Conservation (phyloP, 2,329 filamentous ascomycete genomes). For the Colletotrichum liriopes region DNA sequence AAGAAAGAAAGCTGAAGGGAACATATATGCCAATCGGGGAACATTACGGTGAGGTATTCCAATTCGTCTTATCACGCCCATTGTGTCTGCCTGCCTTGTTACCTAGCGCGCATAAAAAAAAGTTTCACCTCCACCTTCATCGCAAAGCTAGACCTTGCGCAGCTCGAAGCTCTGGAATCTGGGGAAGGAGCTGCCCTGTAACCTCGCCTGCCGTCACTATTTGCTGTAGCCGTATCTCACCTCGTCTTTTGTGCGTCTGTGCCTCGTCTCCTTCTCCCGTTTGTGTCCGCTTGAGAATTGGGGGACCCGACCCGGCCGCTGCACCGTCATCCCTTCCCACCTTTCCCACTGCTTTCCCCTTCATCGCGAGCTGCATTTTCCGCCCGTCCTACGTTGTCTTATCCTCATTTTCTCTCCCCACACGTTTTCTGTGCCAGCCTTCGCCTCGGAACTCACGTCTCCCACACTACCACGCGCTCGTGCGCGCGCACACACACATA, state of each 20-base stretch:
- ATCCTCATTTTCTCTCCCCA: neutral
- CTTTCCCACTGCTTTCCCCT: constrained; percentile 30
- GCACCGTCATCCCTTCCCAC: constrained; percentile 31
- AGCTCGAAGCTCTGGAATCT: constrained; percentile 32
- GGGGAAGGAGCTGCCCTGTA: constrained; percentile 40
- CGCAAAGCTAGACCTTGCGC: constrained; percentile 22
- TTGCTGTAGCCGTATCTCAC: neutral
- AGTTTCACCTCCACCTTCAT: constrained; percentile 30
- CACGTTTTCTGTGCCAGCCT: neutral
- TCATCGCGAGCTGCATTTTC: constrained; percentile 25
- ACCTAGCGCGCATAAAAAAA: constrained; percentile 3
- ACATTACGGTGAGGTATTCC: neutral
- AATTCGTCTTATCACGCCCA: neutral
- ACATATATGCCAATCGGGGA: neutral
- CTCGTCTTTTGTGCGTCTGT: constrained; percentile 17
- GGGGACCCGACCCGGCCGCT: constrained; percentile 21
- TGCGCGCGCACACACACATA: neutral
- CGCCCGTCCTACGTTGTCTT: neutral
- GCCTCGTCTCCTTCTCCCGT: constrained; percentile 15
- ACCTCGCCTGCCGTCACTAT: neutral
- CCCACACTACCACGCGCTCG: neutral
- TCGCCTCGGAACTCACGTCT: neutral
- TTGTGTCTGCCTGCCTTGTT: constrained; percentile 9
- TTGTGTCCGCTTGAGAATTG: neutral
- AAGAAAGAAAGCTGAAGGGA: neutral